Evolutionary conservation across 768 basidiomycete species (phyloP).

Genomic region (Lentinula edodes): DNA sequence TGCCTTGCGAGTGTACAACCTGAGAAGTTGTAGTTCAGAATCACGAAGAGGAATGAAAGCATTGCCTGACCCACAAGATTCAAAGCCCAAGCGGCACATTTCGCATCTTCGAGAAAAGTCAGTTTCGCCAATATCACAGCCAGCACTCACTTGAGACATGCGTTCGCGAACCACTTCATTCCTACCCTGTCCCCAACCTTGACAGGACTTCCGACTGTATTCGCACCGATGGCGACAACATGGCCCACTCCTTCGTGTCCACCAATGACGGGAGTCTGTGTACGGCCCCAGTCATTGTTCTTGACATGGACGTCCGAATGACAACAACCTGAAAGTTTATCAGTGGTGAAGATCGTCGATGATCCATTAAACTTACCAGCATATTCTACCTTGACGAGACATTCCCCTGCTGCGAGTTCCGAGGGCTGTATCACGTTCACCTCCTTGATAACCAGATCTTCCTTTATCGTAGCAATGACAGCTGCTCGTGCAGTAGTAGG

Average conservation of each 20-base stretch:
- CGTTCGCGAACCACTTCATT: constrained; percentile 59
- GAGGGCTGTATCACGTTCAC: constrained; percentile 55
- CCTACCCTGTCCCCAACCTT: constrained; percentile 76
- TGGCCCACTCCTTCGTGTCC: constrained; percentile 80
- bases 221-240: constrained; percentile 70
- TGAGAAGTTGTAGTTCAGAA: constrained; percentile 13
- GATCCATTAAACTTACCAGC: constrained; percentile 37
- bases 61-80: constrained; percentile 26
- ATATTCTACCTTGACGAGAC: constrained; percentile 66
- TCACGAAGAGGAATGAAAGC: neutral
- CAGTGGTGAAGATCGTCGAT: neutral
- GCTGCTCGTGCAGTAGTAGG: constrained; percentile 34
- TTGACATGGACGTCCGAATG: constrained; percentile 73
- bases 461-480: constrained; percentile 22
- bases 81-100: constrained; percentile 63
- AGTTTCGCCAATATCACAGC: neutral
- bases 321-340: constrained; percentile 34
- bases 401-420: constrained; percentile 56
- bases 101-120: constrained; percentile 41
- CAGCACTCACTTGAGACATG: constrained; percentile 28
- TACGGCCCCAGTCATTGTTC: constrained; percentile 61
- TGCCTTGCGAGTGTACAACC: constrained; percentile 41
- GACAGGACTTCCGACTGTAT: constrained; percentile 41
- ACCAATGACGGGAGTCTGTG: constrained; percentile 56
- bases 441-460: constrained; percentile 25